phyloP scores from a whole-genome alignment of 176 grass and related monocot species.

The Musa schizocarpa region DNA sequence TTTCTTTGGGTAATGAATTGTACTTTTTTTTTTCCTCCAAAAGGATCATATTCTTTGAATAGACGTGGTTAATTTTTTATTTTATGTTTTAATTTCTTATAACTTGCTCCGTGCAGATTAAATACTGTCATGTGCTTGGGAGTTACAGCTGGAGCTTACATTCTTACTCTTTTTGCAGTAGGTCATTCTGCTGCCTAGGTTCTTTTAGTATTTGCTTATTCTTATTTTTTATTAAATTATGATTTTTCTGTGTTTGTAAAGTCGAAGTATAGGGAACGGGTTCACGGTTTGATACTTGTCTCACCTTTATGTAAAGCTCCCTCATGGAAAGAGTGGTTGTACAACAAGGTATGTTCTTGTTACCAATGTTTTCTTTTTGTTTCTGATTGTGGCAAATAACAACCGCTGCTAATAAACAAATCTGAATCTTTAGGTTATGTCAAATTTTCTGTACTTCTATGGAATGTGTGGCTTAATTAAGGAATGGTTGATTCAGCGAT shows the following conservation, averaged over 20 bases:
- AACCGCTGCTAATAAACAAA: background rate
- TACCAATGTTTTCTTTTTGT: background rate
- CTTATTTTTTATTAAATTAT: constrained; percentile 15
- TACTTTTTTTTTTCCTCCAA: constrained; percentile 3
- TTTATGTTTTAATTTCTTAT: constrained; percentile 20
- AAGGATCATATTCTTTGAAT: background rate
- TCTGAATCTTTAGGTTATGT: constrained; percentile 41
- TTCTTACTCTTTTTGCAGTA: constrained; percentile 88
- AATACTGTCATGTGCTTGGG: constrained; percentile 90
- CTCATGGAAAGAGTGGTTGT: constrained; percentile 96
- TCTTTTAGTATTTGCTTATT: constrained; percentile 1
- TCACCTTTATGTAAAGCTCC: constrained; percentile 95
- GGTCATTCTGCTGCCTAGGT: constrained; percentile 16
- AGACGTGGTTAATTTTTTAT: background rate
- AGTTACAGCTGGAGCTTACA: constrained; percentile 86
- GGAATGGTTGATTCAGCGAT: constrained; percentile 81
- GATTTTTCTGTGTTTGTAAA: constrained; percentile 26
- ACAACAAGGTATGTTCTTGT: constrained; percentile 58
- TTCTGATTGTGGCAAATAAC: background rate
- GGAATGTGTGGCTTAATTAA: constrained; percentile 82
- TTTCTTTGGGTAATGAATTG: constrained; percentile 69
- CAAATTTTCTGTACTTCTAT: constrained; percentile 90
- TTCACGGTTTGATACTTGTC: constrained; percentile 82
- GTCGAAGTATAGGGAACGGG: constrained; percentile 67
- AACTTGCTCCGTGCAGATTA: constrained; percentile 45